Conservation (phyloP, 768 basidiomycete species). For the Lenzites betulinus region DNA sequence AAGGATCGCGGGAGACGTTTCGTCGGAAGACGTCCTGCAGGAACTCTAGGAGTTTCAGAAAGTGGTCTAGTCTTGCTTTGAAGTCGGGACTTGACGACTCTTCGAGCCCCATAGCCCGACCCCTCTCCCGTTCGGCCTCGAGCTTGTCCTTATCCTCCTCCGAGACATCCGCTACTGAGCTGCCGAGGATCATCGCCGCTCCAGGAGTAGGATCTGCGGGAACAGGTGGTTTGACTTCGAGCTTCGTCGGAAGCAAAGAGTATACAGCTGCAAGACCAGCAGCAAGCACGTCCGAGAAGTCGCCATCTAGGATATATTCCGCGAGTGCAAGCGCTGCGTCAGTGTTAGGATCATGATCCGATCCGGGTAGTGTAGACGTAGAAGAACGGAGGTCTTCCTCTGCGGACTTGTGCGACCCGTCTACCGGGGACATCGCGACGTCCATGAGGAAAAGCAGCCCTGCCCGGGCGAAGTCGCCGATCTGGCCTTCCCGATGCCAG, state of each 20-base stretch:
- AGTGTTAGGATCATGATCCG: conserved; percentile 65
- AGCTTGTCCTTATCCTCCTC: conserved; percentile 57
- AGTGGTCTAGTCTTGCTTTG: conserved; percentile 79
- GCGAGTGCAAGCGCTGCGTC: conserved; percentile 88
- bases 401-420: conserved; percentile 44
- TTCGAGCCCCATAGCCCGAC: conserved; percentile 68
- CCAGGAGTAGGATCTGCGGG: conserved; percentile 41
- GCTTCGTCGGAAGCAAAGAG: conserved; percentile 85
- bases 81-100: conserved; percentile 76
- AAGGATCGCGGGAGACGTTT: conserved; percentile 47
- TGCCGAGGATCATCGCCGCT: conserved; percentile 75
- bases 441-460: conserved; percentile 95
- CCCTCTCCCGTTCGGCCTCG: conserved; percentile 51
- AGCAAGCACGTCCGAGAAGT: conserved; percentile 95
- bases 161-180: conserved; percentile 45
- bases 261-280: conserved; percentile 94
- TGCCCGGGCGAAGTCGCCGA: conserved; percentile 91
- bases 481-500: conserved; percentile 90
- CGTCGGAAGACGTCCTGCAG: conserved; percentile 84
- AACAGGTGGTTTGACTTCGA: conserved; percentile 61
- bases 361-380: conserved; percentile 31
- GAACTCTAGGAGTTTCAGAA: conserved; percentile 89
- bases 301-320: conserved; percentile 94
- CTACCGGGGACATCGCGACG: conserved; percentile 87
- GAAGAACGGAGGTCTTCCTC: conserved; percentile 34